Percentiles rank a stretch among this genome's conserved stretches.
These are phyloP conservation scores for Termitomyces heimii DNA, from an alignment of 768 basidiomycete species.

Conservation along the genomic window DNA sequence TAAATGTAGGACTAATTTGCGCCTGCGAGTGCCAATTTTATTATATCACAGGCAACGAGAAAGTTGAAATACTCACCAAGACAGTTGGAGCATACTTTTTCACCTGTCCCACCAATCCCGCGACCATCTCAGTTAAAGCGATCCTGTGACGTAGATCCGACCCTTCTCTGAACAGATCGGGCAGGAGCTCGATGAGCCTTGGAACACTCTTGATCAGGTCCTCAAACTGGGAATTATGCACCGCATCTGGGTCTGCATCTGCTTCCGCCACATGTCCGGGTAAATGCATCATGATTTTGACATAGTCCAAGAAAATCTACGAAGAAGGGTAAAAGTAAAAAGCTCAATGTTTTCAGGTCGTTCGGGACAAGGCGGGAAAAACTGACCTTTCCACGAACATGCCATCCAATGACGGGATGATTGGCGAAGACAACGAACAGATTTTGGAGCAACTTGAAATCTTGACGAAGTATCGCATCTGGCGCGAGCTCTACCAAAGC, in stretches of 20 bases:
- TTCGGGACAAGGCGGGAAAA: background rate
- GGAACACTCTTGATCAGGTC: constrained; percentile 55
- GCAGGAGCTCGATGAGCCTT: constrained; percentile 59
- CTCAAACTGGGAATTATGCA: constrained; percentile 50
- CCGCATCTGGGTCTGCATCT: constrained; percentile 37
- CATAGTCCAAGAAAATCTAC: constrained; percentile 71
- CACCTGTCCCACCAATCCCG: constrained; percentile 50
- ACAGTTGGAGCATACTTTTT: constrained; percentile 56
- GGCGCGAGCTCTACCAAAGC: constrained; percentile 85
- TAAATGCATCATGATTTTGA: constrained; percentile 52
- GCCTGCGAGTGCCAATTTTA: constrained; percentile 24
- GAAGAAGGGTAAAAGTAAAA: background rate
- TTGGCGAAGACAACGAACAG: constrained; percentile 64
- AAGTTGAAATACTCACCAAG: constrained; percentile 40
- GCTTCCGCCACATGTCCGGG: constrained; percentile 41
- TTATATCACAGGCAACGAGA: constrained; percentile 14
- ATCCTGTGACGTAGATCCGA: constrained; percentile 61
- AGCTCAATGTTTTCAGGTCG: background rate
- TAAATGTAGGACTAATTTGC: constrained; percentile 36
- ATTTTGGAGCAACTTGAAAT: constrained; percentile 55
- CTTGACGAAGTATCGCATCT: constrained; percentile 73
- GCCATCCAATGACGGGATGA: constrained; percentile 67
- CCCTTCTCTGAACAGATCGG: constrained; percentile 57
- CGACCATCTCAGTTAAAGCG: constrained; percentile 69
- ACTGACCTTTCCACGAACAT: constrained; percentile 74